Evolutionary conservation across 2,329 filamentous ascomycete species (phyloP).

Genomic region (Penicillium sp.): DNA sequence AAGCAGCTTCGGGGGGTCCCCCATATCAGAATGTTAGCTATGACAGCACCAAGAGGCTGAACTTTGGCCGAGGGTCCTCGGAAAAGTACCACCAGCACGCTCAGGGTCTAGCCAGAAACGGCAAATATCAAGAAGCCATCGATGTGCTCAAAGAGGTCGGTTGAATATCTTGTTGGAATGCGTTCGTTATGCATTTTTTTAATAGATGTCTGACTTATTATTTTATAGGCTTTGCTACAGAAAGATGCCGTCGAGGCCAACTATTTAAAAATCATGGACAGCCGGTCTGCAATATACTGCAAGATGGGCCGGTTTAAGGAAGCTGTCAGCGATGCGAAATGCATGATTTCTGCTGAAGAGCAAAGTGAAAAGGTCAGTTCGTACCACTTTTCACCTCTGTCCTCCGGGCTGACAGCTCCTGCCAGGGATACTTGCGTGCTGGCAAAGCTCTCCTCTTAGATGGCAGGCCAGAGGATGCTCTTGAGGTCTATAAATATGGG

Average conservation of each 20-base stretch:
- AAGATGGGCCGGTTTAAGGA: slow-evolving; percentile 49
- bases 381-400: not conserved
- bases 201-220: not conserved
- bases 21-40: not conserved
- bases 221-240: slow-evolving; percentile 34
- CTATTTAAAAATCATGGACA: slow-evolving; percentile 47
- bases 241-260: slow-evolving; percentile 27
- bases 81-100: slow-evolving; percentile 36
- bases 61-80: slow-evolving; percentile 16
- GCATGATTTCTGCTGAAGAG: slow-evolving; percentile 51
- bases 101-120: slow-evolving; percentile 40
- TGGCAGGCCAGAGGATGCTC: slow-evolving; percentile 50
- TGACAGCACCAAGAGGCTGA: slow-evolving; percentile 3
- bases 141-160: slow-evolving; percentile 39
- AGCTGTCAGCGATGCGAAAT: slow-evolving; percentile 55
- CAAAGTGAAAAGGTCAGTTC: slow-evolving; percentile 46
- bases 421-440: slow-evolving; percentile 53
- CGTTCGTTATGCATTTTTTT: too few species aligned
- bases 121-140: slow-evolving; percentile 43
- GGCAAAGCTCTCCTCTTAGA: slow-evolving; percentile 45
- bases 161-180: not conserved
- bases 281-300: slow-evolving; percentile 53
- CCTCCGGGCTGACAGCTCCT: not conserved
- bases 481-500: slow-evolving; percentile 57
- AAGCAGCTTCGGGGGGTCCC: not conserved